These are phyloP conservation scores for Geotrichum reessii DNA, from an alignment of 1,139 yeast species.

Conservation along the genomic window DNA sequence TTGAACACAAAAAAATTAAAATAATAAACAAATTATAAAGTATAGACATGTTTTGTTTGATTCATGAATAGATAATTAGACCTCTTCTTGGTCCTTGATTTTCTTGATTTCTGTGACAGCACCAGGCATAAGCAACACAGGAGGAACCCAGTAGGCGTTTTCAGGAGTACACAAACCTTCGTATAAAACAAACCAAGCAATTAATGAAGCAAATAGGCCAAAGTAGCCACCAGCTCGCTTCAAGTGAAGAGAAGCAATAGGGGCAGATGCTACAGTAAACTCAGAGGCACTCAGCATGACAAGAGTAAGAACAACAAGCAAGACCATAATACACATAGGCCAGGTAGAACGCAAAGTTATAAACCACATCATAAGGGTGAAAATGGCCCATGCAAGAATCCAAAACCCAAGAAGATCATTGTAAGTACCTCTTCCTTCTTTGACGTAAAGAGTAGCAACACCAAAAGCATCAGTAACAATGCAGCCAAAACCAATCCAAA, in stretches of 20 bases:
- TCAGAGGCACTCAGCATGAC: conserved; percentile 61
- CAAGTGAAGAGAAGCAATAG: conserved; percentile 37
- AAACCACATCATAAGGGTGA: conserved; percentile 60
- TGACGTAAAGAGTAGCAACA: conserved; percentile 49
- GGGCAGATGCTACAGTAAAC: conserved; percentile 27
- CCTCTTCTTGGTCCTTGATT: too few relatives aligned
- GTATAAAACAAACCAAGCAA: conserved; percentile 85
- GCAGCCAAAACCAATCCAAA: conserved; percentile 79
- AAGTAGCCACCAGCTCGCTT: conserved; percentile 73
- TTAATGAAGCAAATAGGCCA: conserved; percentile 68
- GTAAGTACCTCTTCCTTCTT: conserved; percentile 31
- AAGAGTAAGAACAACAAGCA: conserved; percentile 60
- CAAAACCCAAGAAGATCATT: conserved; percentile 65
- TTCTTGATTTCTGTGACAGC: conserved; percentile 18
- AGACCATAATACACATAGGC: conserved; percentile 63
- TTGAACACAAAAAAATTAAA: too few relatives aligned
- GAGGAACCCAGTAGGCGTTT: conserved; percentile 61
- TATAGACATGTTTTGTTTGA: too few relatives aligned
- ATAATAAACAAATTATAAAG: too few relatives aligned
- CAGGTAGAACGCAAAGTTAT: conserved; percentile 76
- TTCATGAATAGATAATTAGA: too few relatives aligned
- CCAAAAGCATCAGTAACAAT: conserved; percentile 70
- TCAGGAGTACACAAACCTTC: conserved; percentile 77
- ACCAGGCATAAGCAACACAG: conserved; percentile 41
- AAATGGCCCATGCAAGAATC: conserved; percentile 72